Evolutionary conservation across 2,329 filamentous ascomycete genomes (phyloP), one percentile per base, ranked within the genome.

Genomic region (Huntiella abstrusa): DNA sequence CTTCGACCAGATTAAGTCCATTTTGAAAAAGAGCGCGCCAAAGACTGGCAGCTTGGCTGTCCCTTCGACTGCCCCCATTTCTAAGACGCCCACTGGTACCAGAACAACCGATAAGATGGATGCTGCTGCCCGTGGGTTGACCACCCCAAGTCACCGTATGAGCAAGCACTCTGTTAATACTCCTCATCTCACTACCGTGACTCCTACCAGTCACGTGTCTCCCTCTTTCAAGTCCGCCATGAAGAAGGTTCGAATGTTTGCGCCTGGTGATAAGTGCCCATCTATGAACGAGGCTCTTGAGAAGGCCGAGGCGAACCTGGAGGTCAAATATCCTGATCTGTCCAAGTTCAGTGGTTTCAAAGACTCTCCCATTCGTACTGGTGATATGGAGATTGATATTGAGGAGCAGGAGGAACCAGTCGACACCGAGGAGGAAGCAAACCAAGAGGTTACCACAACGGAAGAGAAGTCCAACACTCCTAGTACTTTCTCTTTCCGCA

Each of bases 111-210:
- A 45, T n/a, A 38, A 33, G 10, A 12, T 43, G 36, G 35, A 34
- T 33, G 28, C 46, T 41, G 28, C 16, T 44, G 57, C 65, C 3
- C 58, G 68, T 13, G 67, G 71, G 4, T 62, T 75, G 46, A 77
- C 75, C 4, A 84, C 80, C 1, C 81, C 80, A 5, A 77, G 77
- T 32, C 71, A 77, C 17, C 82, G 77, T 59, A 57, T 67, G 34
- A 59, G 63, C 13, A 93, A 92, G 64, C 79, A 74, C 47, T 83
- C 93, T 33, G 77, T 82, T 43, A 94, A 93, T 55, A 85, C 81
- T 0, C 79, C 78, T 0, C 77, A 75, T 51, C 77, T 78, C 33
- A 71, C 40, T 11, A 46, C 48, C 2, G 36, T 47, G 3, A 43
- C 44, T 15, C 40, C 48, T 11, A 46, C 48, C 4, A 49, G 36